Evolutionary conservation across 1,139 yeast species (phyloP).

Genomic region (Sugiyamaella grinbergsii): DNA sequence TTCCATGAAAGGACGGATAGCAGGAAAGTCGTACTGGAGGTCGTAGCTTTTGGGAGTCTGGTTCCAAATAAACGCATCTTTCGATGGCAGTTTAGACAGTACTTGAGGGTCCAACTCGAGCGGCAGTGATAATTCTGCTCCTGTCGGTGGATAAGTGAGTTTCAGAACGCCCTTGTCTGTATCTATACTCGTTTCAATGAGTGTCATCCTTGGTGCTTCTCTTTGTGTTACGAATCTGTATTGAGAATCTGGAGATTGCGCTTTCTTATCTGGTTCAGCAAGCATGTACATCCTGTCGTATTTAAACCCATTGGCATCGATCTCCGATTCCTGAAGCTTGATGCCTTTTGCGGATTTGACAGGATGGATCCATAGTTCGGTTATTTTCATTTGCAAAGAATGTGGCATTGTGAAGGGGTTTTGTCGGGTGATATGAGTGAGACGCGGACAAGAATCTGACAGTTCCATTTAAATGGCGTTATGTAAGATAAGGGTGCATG

Average conservation of each 20-base stretch:
- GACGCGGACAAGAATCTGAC: too few relatives aligned
- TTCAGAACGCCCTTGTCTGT: slow-evolving; percentile 35
- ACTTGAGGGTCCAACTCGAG: slow-evolving; percentile 34
- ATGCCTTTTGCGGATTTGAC: slow-evolving; percentile 48
- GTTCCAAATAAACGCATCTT: slow-evolving; percentile 27
- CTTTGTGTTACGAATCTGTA: slow-evolving; percentile 45
- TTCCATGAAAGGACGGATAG: slow-evolving; percentile 25
- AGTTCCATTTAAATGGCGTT: too few relatives aligned
- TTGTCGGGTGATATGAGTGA: too few relatives aligned
- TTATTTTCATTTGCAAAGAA: slow-evolving; percentile 14
- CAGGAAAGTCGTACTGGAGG: slow-evolving; percentile 24
- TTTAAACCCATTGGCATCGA: slow-evolving; percentile 44
- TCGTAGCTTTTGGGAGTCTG: slow-evolving; percentile 26
- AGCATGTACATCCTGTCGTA: slow-evolving; percentile 49
- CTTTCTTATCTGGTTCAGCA: slow-evolving; percentile 36
- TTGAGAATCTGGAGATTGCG: slow-evolving; percentile 18
- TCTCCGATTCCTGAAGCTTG: slow-evolving; percentile 41
- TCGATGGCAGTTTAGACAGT: slow-evolving; percentile 14
- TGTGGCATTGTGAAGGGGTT: too few relatives aligned
- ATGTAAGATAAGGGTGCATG: too few relatives aligned
- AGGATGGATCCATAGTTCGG: slow-evolving; percentile 45
- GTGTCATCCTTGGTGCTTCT: slow-evolving; percentile 41
- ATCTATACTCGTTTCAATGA: slow-evolving; percentile 38
- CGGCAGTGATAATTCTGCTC: slow-evolving; percentile 26
- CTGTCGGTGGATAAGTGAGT: slow-evolving; percentile 37